Base-by-base conservation (phyloP, 129 eudicot species). In the Artemisia annua region DNA sequence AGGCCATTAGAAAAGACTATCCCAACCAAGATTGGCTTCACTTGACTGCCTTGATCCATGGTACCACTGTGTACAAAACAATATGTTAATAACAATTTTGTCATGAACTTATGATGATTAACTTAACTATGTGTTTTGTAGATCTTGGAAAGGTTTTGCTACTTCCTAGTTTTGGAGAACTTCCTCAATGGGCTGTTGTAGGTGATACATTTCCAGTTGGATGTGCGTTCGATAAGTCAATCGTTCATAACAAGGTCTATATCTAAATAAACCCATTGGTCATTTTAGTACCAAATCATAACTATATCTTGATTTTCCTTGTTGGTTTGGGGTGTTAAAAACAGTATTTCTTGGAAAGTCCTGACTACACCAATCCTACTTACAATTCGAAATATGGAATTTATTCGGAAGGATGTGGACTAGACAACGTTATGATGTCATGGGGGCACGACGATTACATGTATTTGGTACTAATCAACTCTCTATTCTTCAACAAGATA, bases 401-500 rank as follows among this genome's bases (percentile, higher is more conserved):
- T 20, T 90, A 93, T 75, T 60, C 84, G 7, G 75, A 90, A 63
- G 92, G 88, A 5, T 86, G 97, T 80, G 98, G 98, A 64, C 89
- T 94, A 1, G 85, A 90, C 69, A 87, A 86, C 13, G 89, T 94
- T 4, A 35, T 86, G 79, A 81, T 94, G 92, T 94, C 98, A 20
- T 94, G 96, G 96, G 98, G 98, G 48, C 98, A 94, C 64, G 97
- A 88, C 46, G 98, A 94, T 81, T 90, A 93, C 82, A 93, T 93
- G 98, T 93, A 87, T 54, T 35, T 93, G 98, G 97, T 90, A 87
- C 32, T 8, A 32, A 63, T 14, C 58, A 9, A 61, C 32, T 8
- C 48, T 28, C 2, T 20, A 9, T 24, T 55, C 17, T 65, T 50
- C 43, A 63, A 11, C 35, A 61, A 0, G 35, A 30, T 30, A 4